A percentile compares a stretch with the other conserved stretches of the same genome.
Conservation (phyloP, 495 filamentous ascomycete genomes). For the Aeminium ludgeri region DNA sequence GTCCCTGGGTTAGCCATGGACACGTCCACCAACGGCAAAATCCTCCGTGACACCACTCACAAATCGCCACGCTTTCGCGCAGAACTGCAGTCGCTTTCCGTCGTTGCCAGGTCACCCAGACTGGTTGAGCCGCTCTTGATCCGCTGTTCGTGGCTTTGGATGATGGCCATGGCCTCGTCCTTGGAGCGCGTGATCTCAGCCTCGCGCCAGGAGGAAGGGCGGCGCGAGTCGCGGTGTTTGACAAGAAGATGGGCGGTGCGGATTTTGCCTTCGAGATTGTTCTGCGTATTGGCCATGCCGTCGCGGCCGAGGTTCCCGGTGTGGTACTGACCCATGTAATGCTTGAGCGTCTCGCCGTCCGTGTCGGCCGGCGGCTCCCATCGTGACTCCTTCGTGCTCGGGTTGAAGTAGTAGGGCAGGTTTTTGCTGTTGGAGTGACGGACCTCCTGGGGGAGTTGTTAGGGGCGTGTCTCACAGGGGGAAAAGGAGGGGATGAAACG, state of each 20-base stretch:
- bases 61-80: slow-evolving; percentile 86
- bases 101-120: slow-evolving; percentile 66
- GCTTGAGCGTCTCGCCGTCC: slow-evolving; percentile 76
- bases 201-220: slow-evolving; percentile 85
- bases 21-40: background rate
- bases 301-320: slow-evolving; percentile 36
- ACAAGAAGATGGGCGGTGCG: slow-evolving; percentile 79
- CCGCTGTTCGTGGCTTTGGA: slow-evolving; percentile 51
- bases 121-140: slow-evolving; percentile 51
- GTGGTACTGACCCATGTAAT: slow-evolving; percentile 78
- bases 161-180: slow-evolving; percentile 64
- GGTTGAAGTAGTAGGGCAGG: slow-evolving; percentile 95
- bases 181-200: slow-evolving; percentile 73
- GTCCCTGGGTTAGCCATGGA: slow-evolving; percentile 2
- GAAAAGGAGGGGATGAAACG: too few species aligned
- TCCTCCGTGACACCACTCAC: slow-evolving; percentile 28
- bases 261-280: slow-evolving; percentile 67
- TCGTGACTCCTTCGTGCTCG: slow-evolving; percentile 59
- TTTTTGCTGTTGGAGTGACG: slow-evolving; percentile 93
- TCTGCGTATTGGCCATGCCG: slow-evolving; percentile 16
- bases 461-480: too few species aligned
- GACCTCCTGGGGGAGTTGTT: slow-evolving; percentile 53
- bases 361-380: slow-evolving; percentile 86
- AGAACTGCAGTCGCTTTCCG: slow-evolving; percentile 88
- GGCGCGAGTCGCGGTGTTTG: slow-evolving; percentile 74